phyloP scores from a whole-genome alignment of 2,329 filamentous ascomycete species.

The Fusarium nematophilum region DNA sequence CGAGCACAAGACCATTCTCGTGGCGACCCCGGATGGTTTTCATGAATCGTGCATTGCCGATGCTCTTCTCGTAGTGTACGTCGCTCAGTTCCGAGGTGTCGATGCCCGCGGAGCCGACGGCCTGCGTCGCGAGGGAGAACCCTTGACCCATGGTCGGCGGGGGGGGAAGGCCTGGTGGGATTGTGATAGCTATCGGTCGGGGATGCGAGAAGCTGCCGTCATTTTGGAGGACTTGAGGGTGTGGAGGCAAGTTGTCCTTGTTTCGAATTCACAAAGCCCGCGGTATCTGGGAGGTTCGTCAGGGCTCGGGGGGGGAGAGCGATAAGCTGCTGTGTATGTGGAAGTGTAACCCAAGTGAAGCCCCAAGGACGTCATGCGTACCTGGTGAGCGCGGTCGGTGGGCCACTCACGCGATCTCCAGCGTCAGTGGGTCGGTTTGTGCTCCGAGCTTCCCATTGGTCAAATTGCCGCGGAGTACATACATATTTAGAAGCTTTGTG shows the following conservation, averaged over 20 bases:
- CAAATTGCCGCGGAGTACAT: background rate
- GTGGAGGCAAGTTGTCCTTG: background rate
- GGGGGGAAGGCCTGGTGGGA: slow-evolving; percentile 26
- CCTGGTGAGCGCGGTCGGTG: slow-evolving; percentile 19
- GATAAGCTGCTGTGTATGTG: slow-evolving; percentile 4
- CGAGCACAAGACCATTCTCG: slow-evolving; percentile 89
- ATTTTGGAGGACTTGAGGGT: slow-evolving; percentile 35
- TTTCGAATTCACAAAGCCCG: background rate
- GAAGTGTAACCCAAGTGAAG: slow-evolving; percentile 24
- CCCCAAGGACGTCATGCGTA: slow-evolving; percentile 33
- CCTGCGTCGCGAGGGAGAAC: slow-evolving; percentile 92
- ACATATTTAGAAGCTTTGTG: too few relatives aligned
- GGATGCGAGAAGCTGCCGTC: slow-evolving; percentile 35
- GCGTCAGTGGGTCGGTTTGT: slow-evolving; percentile 12
- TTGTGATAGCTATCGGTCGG: slow-evolving; percentile 42
- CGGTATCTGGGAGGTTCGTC: background rate
- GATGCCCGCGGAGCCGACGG: slow-evolving; percentile 91
- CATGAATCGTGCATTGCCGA: slow-evolving; percentile 94
- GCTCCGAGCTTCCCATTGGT: slow-evolving; percentile 16
- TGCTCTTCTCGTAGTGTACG: slow-evolving; percentile 89
- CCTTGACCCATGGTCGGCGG: slow-evolving; percentile 84
- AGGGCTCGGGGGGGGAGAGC: background rate
- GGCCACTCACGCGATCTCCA: slow-evolving; percentile 23
- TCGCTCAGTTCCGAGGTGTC: slow-evolving; percentile 93
- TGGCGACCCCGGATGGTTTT: slow-evolving; percentile 93